phyloP scores from a whole-genome alignment of 2,329 filamentous ascomycete species.

The Clonostachys rhizophaga region DNA sequence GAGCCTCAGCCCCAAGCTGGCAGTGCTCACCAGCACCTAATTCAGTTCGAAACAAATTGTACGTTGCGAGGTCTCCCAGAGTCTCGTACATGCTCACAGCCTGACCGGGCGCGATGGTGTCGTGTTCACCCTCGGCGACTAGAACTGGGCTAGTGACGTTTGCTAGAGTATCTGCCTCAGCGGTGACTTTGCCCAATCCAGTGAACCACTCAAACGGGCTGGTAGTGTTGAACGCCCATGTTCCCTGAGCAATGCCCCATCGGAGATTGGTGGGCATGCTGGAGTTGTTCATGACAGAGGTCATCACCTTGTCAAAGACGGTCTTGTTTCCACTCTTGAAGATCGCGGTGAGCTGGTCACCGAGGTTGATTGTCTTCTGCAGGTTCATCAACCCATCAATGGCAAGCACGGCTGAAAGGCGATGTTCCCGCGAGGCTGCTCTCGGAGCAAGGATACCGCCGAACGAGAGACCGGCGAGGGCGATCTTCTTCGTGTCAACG shows the following conservation, averaged over 20 bases:
- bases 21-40: conserved; percentile 7
- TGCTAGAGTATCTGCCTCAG: not conserved
- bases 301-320: conserved; percentile 7
- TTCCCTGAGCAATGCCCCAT: conserved; percentile 22
- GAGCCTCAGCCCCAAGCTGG: conserved; percentile 6
- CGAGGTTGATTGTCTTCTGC: not conserved
- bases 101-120: conserved; percentile 4
- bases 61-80: conserved; percentile 6
- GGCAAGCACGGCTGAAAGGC: conserved; percentile 26
- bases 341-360: not conserved
- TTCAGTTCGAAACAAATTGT: not conserved
- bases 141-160: conserved; percentile 7
- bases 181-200: conserved; percentile 3
- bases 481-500: conserved; percentile 25
- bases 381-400: conserved; percentile 25
- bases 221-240: conserved; percentile 22
- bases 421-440: conserved; percentile 36
- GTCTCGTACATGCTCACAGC: conserved; percentile 4
- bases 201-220: conserved; percentile 18
- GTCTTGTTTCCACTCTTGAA: conserved; percentile 6
- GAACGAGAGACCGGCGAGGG: conserved; percentile 32
- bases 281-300: conserved; percentile 2
- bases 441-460: conserved; percentile 31
- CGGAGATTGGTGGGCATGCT: conserved; percentile 7
- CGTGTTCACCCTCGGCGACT: conserved; percentile 3